Percentiles rank a stretch among this genome's conserved stretches.
Evolutionary conservation across 306 rosid species (phyloP).

Genomic region (Nissolia schottii): DNA sequence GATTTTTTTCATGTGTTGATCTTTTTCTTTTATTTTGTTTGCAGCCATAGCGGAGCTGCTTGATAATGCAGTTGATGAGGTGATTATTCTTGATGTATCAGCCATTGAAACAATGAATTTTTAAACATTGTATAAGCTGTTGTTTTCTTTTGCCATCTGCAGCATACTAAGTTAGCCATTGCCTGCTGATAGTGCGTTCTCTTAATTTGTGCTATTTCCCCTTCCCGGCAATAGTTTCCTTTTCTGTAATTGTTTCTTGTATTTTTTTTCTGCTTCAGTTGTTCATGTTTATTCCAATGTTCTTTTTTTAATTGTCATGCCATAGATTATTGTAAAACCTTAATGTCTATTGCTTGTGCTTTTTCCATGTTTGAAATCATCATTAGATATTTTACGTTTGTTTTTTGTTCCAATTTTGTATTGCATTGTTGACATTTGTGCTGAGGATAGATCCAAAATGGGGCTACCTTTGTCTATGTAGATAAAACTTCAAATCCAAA

Average conservation of each 20-base stretch:
- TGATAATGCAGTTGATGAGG: constrained; percentile 97
- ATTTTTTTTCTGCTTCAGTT: neutral
- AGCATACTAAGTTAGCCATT: neutral
- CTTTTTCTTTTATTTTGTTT: constrained; percentile 23
- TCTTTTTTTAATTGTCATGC: neutral
- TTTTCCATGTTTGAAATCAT: constrained; percentile 18
- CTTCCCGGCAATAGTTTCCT: neutral
- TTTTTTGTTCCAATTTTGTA: constrained; percentile 33
- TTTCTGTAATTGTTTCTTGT: neutral
- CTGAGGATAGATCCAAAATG: constrained; percentile 82
- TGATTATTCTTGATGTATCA: constrained; percentile 30
- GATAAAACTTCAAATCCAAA: constrained; percentile 79
- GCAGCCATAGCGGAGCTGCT: constrained; percentile 91
- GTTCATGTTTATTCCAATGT: neutral
- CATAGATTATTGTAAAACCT: constrained; percentile 2
- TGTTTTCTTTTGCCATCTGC: neutral
- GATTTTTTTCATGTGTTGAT: neutral
- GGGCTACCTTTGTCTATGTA: constrained; percentile 84
- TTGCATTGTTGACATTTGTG: constrained; percentile 38
- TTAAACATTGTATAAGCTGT: neutral
- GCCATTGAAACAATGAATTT: constrained; percentile 10
- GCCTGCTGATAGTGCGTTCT: neutral
- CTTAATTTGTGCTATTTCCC: neutral
- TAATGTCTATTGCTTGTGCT: neutral
- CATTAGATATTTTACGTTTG: constrained; percentile 14